Evolutionary conservation across 1,284 basidiomycete genomes (phyloP).

Genomic region (Fomitopsis palustris): DNA sequence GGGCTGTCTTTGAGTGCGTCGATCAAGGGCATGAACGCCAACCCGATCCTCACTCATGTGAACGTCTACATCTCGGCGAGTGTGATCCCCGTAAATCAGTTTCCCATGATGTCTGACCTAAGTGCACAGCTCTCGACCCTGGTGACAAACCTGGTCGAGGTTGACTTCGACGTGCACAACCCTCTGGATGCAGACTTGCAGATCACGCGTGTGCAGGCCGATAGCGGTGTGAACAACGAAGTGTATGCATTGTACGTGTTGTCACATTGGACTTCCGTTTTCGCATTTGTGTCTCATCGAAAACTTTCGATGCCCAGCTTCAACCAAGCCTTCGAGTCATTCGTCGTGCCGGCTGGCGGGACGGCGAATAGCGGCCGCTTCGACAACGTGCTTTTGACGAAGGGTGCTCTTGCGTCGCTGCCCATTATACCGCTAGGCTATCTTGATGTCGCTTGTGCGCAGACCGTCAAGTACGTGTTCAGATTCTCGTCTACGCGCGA

Average conservation of each 20-base stretch:
- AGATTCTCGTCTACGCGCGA: no score
- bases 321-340: not conserved
- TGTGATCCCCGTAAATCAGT: not conserved
- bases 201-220: not conserved
- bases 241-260: not conserved
- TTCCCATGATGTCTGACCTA: not conserved
- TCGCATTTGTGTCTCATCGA: no score
- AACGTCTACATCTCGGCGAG: not conserved
- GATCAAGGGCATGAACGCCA: not conserved
- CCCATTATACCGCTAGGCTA: not conserved
- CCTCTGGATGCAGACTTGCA: not conserved
- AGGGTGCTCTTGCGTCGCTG: not conserved
- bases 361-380: not conserved
- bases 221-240: not conserved
- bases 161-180: not conserved
- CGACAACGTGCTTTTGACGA: not conserved
- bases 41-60: not conserved
- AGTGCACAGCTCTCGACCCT: not conserved
- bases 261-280: not conserved
- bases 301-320: not conserved
- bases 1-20: not conserved
- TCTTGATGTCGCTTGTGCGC: not conserved
- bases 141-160: not conserved
- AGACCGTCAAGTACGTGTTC: not conserved
- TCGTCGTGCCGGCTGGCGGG: not conserved